Percentiles rank a stretch among this genome's conserved stretches.
Evolutionary conservation across 2,329 filamentous ascomycete genomes (phyloP).

Genomic region (Elsinoe fawcettii): DNA sequence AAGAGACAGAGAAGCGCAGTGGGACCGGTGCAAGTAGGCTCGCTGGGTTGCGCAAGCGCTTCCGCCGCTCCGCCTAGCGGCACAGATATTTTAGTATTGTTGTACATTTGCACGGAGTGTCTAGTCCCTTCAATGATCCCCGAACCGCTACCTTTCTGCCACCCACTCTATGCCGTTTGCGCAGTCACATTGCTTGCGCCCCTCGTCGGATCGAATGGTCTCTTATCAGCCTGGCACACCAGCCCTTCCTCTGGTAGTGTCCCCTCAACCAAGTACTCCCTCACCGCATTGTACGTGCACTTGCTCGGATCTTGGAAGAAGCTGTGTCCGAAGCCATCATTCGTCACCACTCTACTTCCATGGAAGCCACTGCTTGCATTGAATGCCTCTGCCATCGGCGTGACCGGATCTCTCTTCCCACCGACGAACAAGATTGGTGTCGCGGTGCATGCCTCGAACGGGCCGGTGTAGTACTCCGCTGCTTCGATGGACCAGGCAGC

Average conservation of each 20-base stretch:
- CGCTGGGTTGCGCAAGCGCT: too few relatives aligned
- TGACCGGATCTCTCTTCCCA: neutral
- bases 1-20: too few relatives aligned
- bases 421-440: neutral
- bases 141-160: neutral
- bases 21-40: too few relatives aligned
- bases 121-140: too few relatives aligned
- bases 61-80: too few relatives aligned
- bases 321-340: slow-evolving; percentile 1
- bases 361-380: neutral
- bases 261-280: neutral
- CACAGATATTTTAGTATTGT: too few relatives aligned
- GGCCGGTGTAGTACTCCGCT: neutral
- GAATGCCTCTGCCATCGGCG: neutral
- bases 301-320: neutral
- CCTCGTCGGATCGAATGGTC: neutral
- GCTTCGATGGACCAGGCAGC: neutral
- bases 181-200: neutral
- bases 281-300: neutral
- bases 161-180: neutral
- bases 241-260: neutral
- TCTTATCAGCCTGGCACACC: neutral
- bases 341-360: neutral
- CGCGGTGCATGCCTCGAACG: neutral
- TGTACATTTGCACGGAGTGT: too few relatives aligned